These are phyloP conservation scores for Yamadazyma laniorum DNA, from an alignment of 805 yeast species.

Conservation along the genomic window DNA sequence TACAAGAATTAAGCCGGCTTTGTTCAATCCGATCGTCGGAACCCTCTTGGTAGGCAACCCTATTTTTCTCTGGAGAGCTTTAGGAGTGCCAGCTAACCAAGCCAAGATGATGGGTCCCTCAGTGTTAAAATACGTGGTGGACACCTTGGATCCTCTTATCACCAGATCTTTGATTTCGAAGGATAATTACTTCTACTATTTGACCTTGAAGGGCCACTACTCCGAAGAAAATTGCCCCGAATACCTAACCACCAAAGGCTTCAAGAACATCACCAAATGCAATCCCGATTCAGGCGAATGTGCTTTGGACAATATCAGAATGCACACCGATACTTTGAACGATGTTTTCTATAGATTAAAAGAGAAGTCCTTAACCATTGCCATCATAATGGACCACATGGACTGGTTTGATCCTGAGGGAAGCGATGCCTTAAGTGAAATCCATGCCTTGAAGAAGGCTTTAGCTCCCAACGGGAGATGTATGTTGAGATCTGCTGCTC, in stretches of 20 bases:
- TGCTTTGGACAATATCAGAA: constrained; percentile 67
- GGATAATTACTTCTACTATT: constrained; percentile 78
- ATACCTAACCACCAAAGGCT: constrained; percentile 62
- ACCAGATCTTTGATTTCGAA: constrained; percentile 58
- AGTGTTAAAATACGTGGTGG: constrained; percentile 66
- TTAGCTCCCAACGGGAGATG: constrained; percentile 70
- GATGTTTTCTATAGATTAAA: constrained; percentile 71
- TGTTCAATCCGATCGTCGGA: constrained; percentile 69
- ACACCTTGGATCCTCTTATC: constrained; percentile 76
- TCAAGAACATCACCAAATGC: constrained; percentile 43
- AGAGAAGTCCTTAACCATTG: constrained; percentile 64
- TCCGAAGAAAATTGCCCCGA: constrained; percentile 68
- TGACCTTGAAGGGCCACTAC: constrained; percentile 63
- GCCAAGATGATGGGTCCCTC: constrained; percentile 77
- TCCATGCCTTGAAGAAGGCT: constrained; percentile 60
- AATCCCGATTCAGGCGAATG: constrained; percentile 28
- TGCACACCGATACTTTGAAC: constrained; percentile 76
- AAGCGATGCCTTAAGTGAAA: constrained; percentile 62
- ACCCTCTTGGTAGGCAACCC: constrained; percentile 75
- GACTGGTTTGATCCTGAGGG: constrained; percentile 81
- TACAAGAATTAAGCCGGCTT: constrained; percentile 58
- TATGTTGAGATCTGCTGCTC: constrained; percentile 71
- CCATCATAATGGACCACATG: constrained; percentile 88
- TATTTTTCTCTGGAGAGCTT: constrained; percentile 81
- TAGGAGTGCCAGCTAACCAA: constrained; percentile 87